These are phyloP conservation scores for Urtica urens DNA, from an alignment of 306 rosid species.

Conservation along the genomic window DNA sequence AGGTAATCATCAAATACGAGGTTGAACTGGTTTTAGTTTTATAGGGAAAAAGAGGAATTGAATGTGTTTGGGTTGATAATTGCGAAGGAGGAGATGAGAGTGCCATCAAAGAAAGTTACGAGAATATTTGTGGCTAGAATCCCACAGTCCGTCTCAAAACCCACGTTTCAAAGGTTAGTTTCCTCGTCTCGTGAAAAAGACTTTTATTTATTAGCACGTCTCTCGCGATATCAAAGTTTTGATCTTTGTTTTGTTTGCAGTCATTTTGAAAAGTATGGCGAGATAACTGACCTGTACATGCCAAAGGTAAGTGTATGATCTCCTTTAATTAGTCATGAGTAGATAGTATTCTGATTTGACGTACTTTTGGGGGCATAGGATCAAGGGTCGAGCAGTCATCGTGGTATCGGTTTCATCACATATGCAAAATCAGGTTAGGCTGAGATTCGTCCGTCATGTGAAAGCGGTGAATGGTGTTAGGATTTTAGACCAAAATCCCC, in stretches of 20 bases:
- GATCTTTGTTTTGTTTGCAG: constrained; percentile 35
- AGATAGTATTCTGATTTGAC: no score
- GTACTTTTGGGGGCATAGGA: constrained; percentile 49
- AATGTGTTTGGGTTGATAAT: constrained; percentile 3
- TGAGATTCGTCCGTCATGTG: no score
- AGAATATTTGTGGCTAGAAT: constrained; percentile 94
- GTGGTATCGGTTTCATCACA: constrained; percentile 95
- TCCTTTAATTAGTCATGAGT: background rate
- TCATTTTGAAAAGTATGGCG: constrained; percentile 97
- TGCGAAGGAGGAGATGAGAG: constrained; percentile 93
- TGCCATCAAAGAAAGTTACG: constrained; percentile 70
- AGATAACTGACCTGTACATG: constrained; percentile 90
- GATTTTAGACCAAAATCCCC: no score
- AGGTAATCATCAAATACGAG: constrained; percentile 35
- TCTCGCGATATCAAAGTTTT: background rate
- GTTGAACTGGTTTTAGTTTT: background rate
- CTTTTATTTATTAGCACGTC: background rate
- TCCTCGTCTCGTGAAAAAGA: no score
- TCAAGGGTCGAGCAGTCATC: constrained; percentile 78
- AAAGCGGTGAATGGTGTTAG: no score
- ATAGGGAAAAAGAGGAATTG: background rate
- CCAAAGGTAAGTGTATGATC: no score
- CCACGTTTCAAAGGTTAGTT: constrained; percentile 61
- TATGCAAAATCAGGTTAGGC: constrained; percentile 80
- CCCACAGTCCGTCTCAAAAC: constrained; percentile 81